A percentile compares a stretch with the other conserved stretches of the same genome.
phyloP scores from a whole-genome alignment of 2,329 filamentous ascomycete species.

The Didymella exigua region DNA sequence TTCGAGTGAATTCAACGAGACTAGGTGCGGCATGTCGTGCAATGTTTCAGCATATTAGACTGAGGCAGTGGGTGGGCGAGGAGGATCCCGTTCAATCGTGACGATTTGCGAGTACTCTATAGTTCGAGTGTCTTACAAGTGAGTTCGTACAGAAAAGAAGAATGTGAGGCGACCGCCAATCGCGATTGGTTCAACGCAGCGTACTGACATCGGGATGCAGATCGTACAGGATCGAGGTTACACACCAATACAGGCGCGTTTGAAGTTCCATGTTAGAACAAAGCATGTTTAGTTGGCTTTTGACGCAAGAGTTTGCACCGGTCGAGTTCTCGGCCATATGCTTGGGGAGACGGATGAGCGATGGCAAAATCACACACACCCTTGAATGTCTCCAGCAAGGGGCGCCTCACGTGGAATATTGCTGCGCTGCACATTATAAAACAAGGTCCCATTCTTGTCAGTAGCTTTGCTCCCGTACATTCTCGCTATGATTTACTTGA shows the following conservation, averaged over 20 bases:
- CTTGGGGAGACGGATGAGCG: no score
- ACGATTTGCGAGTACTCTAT: neutral
- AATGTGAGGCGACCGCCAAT: neutral
- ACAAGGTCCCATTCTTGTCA: neutral
- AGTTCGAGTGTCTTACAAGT: neutral
- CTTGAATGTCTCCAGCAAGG: neutral
- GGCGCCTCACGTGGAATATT: neutral
- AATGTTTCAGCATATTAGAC: neutral
- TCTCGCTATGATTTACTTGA: no score
- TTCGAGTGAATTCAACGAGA: neutral
- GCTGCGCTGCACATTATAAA: neutral
- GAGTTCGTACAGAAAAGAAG: neutral
- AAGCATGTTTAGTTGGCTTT: neutral
- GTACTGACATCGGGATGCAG: neutral
- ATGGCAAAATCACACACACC: neutral
- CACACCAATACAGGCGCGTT: neutral
- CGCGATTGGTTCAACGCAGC: neutral
- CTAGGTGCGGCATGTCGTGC: neutral
- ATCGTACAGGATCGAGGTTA: neutral
- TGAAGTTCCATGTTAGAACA: neutral
- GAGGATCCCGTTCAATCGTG: neutral
- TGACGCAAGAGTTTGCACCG: neutral
- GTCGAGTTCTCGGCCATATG: no score
- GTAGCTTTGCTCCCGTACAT: neutral
- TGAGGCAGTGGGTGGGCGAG: neutral